A percentile compares a stretch with the other conserved stretches of the same genome.
These are phyloP conservation scores for Penicillium bialowiezense DNA, from an alignment of 495 filamentous ascomycete species.

Conservation along the genomic window DNA sequence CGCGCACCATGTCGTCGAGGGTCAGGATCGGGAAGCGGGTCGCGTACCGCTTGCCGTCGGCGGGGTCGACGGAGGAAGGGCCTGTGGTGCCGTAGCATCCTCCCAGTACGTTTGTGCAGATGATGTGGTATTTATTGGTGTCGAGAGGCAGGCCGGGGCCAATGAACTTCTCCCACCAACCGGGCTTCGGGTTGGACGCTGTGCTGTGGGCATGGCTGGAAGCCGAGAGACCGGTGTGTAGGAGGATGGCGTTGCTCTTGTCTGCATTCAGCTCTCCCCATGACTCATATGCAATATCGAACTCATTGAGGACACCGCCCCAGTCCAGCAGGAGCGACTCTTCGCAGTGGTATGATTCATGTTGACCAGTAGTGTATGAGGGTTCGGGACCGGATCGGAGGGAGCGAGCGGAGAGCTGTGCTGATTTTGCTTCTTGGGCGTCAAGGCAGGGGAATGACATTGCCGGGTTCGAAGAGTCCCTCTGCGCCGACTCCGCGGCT, in stretches of 20 bases:
- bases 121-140: conserved; percentile 86
- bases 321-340: conserved; percentile 85
- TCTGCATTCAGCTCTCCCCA: conserved; percentile 84
- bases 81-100: conserved; percentile 97
- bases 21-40: conserved; percentile 97
- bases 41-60: conserved; percentile 82
- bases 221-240: conserved; percentile 92
- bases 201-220: conserved; percentile 96
- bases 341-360: conserved; percentile 68
- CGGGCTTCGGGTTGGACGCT: conserved; percentile 74
- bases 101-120: conserved; percentile 96
- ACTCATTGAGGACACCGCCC: conserved; percentile 83
- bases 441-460: conserved; percentile 96
- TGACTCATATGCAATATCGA: conserved; percentile 87
- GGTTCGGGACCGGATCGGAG: conserved; percentile 82
- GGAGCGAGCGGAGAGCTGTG: conserved; percentile 70
- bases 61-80: conserved; percentile 82
- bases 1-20: conserved; percentile 95
- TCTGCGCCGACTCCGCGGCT: conserved; percentile 18
- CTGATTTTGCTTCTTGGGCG: conserved; percentile 78
- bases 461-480: conserved; percentile 75
- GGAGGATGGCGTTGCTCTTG: conserved; percentile 84
- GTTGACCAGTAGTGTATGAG: conserved; percentile 84
- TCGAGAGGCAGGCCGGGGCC: conserved; percentile 83
- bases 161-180: conserved; percentile 99